These are phyloP conservation scores for Isabelozyma rhagii DNA, from an alignment of 805 yeast genomes.

Conservation along the genomic window DNA sequence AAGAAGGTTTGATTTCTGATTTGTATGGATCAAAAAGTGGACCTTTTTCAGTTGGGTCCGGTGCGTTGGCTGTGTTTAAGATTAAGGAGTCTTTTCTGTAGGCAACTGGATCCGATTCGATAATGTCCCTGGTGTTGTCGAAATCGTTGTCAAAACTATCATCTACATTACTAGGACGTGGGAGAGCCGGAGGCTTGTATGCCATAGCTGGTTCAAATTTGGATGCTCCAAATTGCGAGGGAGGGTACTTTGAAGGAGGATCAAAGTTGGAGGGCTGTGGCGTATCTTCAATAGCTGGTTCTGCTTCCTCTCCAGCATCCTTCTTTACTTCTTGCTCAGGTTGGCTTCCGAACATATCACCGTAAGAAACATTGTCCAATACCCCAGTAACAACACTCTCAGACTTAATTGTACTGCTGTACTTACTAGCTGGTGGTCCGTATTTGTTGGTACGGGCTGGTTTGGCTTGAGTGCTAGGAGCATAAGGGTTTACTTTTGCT, in stretches of 20 bases:
- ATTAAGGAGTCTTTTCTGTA: conserved; percentile 7
- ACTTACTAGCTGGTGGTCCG: conserved; percentile 19
- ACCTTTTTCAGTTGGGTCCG: not conserved
- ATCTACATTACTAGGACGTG: conserved; percentile 21
- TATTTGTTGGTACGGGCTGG: conserved; percentile 19
- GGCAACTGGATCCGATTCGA: not conserved
- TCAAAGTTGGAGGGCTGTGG: not conserved
- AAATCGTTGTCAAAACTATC: conserved; percentile 27
- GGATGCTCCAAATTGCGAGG: not conserved
- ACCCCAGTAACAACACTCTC: not conserved
- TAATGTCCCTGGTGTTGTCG: conserved; percentile 2
- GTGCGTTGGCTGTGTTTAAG: not conserved
- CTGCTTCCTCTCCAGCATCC: not conserved
- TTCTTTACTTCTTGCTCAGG: not conserved
- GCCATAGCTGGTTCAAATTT: not conserved
- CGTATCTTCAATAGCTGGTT: not conserved
- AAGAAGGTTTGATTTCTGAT: conserved; percentile 11
- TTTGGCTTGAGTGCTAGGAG: conserved; percentile 20
- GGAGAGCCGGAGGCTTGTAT: not conserved
- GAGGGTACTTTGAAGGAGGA: not conserved
- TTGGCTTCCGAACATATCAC: not conserved
- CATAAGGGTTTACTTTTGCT: conserved; percentile 30
- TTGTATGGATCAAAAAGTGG: conserved; percentile 27
- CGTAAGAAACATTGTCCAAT: not conserved
- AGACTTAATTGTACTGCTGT: conserved; percentile 3